Evolutionary conservation across 139 green algal genomes (phyloP), one percentile per base, ranked within the genome.

Genomic region (Gonium pectorale): DNA sequence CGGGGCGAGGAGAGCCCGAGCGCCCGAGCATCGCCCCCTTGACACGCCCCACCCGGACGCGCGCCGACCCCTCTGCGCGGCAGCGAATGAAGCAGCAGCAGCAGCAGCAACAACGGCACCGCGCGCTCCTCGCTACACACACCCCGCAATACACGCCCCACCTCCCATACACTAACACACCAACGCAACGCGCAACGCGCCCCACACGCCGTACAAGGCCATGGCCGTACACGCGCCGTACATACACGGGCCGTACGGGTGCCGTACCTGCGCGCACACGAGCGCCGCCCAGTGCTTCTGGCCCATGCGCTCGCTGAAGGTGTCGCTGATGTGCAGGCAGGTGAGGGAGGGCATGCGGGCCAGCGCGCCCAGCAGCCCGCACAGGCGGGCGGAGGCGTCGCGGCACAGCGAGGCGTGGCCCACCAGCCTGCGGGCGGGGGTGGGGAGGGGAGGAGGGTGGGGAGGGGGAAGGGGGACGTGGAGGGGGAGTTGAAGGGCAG

Each of bases 261-360:
- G 5, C 5, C 59, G 2, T 35, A 72, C 75, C 75, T 71, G 40
- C 24, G 59, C 56, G 59, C 75, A 82, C 75, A 82, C 40, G 8
- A 60, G 3, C 41, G 75, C 40, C 15, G 75, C 75, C 75, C 75
- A 82, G 59, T 72, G 43, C 41, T 82, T 82, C 56, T 82, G 75
- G 3, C 75, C 75, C 75, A 82, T 82, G 29, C 59, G 54, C 41
- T 82, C 59, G 41, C 59, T 72, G 75, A 82, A 82, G 13, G 75
- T 71, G 59, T 71, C 75, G 75, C 29, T 49, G 38, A 82, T 43
- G 38, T 43, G 27, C 0, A 82, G 75, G 0, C 19, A 2, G 29
- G 75, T 72, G 40, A 82, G 75, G 13, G 40, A 63, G 27, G 40
- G 75, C 59, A 82, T 71, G 38, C 40, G 59, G 19, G 59, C 44